Percentiles rank a stretch among this genome's conserved stretches.
Conservation (phyloP, 2,329 filamentous ascomycete genomes). For the Pestalotiopsis fici region DNA sequence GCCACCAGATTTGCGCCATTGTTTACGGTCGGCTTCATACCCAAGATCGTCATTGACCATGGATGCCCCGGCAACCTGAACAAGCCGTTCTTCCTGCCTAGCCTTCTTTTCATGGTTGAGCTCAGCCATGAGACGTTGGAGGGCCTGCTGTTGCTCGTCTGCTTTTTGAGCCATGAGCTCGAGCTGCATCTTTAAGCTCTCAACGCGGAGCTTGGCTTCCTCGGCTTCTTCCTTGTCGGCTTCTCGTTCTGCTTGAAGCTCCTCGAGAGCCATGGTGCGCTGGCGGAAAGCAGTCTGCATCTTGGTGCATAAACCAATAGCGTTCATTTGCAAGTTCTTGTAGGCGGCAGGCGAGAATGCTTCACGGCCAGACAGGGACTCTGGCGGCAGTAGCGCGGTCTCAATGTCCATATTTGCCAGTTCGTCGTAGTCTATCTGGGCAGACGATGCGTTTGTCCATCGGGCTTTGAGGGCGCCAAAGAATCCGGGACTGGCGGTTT, state of each 20-base stretch:
- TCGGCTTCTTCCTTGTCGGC: conserved; percentile 56
- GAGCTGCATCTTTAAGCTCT: conserved; percentile 59
- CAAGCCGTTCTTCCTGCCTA: conserved; percentile 38
- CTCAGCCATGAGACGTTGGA: conserved; percentile 51
- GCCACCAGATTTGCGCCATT: conserved; percentile 44
- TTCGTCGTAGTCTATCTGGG: conserved; percentile 45
- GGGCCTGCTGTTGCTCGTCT: conserved; percentile 53
- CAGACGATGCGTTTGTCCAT: conserved; percentile 26
- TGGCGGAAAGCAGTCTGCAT: conserved; percentile 62
- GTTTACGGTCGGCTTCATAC: conserved; percentile 48
- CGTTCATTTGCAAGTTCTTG: conserved; percentile 62
- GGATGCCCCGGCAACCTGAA: conserved; percentile 38
- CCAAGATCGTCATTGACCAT: conserved; percentile 54
- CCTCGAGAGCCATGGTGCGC: conserved; percentile 49
- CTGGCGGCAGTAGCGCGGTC: conserved; percentile 51
- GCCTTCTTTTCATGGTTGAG: conserved; percentile 52
- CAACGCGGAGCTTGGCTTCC: conserved; percentile 53
- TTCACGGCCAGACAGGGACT: conserved; percentile 43
- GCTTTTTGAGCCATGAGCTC: conserved; percentile 58
- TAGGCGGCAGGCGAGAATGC: conserved; percentile 60
- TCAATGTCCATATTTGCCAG: conserved; percentile 58
- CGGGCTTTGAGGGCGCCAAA: conserved; percentile 45
- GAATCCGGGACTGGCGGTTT: conserved; percentile 47
- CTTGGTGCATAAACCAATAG: conserved; percentile 53
- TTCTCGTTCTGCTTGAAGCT: conserved; percentile 54